A percentile compares a stretch with the other conserved stretches of the same genome.
Evolutionary conservation across 495 filamentous ascomycete species (phyloP).

Genomic region (Penicillium maclennaniae): DNA sequence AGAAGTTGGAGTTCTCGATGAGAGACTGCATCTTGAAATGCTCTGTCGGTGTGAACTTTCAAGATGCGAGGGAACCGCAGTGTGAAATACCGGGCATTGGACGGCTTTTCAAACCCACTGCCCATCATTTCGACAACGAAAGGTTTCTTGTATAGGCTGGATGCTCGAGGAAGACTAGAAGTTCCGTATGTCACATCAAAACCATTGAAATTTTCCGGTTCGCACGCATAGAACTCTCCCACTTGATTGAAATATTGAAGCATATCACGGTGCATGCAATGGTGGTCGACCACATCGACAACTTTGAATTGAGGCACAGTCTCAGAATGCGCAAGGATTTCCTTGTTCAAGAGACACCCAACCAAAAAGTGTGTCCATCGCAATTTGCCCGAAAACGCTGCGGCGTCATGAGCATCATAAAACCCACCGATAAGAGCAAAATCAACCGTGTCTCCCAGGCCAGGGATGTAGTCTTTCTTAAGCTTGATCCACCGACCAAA

Average conservation of each 20-base stretch:
- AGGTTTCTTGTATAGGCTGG: constrained; percentile 54
- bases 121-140: constrained; percentile 64
- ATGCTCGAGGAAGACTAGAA: constrained; percentile 27
- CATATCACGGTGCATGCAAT: constrained; percentile 48
- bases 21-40: constrained; percentile 51
- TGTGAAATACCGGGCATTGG: constrained; percentile 52
- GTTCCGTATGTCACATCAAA: constrained; percentile 36
- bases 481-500: constrained; percentile 69
- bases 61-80: constrained; percentile 62
- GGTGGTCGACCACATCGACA: constrained; percentile 51
- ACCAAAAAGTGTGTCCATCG: constrained; percentile 77
- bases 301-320: constrained; percentile 60
- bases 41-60: constrained; percentile 59
- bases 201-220: constrained; percentile 18
- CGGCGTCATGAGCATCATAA: constrained; percentile 57
- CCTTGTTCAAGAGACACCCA: constrained; percentile 72
- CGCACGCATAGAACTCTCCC: constrained; percentile 40
- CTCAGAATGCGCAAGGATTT: constrained; percentile 49
- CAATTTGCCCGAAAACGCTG: constrained; percentile 40
- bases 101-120: constrained; percentile 59
- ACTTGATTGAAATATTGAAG: constrained; percentile 50
- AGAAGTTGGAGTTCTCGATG: constrained; percentile 54
- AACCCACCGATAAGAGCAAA: constrained; percentile 72
- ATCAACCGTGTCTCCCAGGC: constrained; percentile 76
- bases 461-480: constrained; percentile 85